A percentile compares a stretch with the other conserved stretches of the same genome.
Conservation (phyloP, 2,329 filamentous ascomycete species). For the Fusarium guadeloupense region DNA sequence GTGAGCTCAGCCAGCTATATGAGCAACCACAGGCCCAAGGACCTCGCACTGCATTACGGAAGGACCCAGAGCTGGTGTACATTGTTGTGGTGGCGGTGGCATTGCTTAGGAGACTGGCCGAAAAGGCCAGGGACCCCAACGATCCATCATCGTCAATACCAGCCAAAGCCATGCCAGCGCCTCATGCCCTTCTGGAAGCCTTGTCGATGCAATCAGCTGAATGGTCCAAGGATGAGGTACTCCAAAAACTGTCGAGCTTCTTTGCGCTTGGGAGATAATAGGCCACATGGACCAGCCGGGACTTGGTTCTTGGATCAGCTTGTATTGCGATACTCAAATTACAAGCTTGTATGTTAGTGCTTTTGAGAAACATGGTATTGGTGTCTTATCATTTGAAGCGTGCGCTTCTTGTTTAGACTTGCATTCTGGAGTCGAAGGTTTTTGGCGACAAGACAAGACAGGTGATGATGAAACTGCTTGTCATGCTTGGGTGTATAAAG, state of each 20-base stretch:
- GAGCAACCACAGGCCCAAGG: constrained; percentile 57
- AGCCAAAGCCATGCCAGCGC: constrained; percentile 69
- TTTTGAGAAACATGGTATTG: constrained; percentile 40
- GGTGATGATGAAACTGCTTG: constrained; percentile 37
- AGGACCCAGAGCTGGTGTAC: constrained; percentile 64
- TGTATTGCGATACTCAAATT: constrained; percentile 23
- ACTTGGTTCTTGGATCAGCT: constrained; percentile 30
- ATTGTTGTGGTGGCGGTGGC: constrained; percentile 75
- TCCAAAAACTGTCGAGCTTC: constrained; percentile 73
- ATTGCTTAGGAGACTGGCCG: constrained; percentile 72
- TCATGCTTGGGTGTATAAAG: constrained; percentile 37
- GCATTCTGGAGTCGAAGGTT: constrained; percentile 45
- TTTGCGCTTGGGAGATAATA: constrained; percentile 58
- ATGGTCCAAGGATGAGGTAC: constrained; percentile 70
- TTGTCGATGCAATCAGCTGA: constrained; percentile 71
- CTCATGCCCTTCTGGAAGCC: constrained; percentile 72
- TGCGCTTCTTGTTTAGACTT: constrained; percentile 43
- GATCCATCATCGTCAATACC: constrained; percentile 63
- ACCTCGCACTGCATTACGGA: constrained; percentile 48
- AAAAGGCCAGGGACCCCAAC: constrained; percentile 71
- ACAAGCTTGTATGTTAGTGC: constrained; percentile 46
- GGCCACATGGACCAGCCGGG: constrained; percentile 1
- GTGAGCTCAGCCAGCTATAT: constrained; percentile 73
- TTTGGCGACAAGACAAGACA: constrained; percentile 34
- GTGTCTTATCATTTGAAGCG: constrained; percentile 42